These are phyloP conservation scores for Oryza glaberrima DNA, from an alignment of 176 grass and related monocot genomes.

Conservation along the genomic window DNA sequence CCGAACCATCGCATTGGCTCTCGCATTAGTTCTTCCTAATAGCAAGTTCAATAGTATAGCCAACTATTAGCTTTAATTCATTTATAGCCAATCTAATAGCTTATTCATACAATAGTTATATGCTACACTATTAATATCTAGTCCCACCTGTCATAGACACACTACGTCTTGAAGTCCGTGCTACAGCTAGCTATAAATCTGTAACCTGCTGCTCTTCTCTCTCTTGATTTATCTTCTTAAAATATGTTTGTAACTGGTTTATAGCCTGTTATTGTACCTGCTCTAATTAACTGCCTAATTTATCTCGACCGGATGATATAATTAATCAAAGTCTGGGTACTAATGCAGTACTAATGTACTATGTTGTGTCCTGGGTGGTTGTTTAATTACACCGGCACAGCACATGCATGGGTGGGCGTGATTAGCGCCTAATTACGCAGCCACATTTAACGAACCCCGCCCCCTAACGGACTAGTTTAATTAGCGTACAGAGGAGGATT, in stretches of 20 bases:
- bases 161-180: too few relatives aligned
- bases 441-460: background rate
- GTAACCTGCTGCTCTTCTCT: too few relatives aligned
- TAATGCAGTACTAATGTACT: background rate
- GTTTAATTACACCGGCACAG: conserved; percentile 12
- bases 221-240: too few relatives aligned
- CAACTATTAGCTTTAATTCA: too few relatives aligned
- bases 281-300: background rate
- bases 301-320: background rate
- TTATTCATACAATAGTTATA: too few relatives aligned
- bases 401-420: background rate
- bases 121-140: too few relatives aligned
- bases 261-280: too few relatives aligned
- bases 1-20: background rate
- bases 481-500: background rate
- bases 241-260: too few relatives aligned
- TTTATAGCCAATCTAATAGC: too few relatives aligned
- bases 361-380: background rate
- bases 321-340: background rate
- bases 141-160: too few relatives aligned
- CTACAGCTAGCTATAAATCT: too few relatives aligned
- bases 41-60: too few relatives aligned
- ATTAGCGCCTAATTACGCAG: background rate
- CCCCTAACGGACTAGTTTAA: background rate
- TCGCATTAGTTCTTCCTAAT: background rate